These are phyloP conservation scores for Platanus orientalis DNA, from an alignment of 164 flowering plant genomes.

Conservation along the genomic window DNA sequence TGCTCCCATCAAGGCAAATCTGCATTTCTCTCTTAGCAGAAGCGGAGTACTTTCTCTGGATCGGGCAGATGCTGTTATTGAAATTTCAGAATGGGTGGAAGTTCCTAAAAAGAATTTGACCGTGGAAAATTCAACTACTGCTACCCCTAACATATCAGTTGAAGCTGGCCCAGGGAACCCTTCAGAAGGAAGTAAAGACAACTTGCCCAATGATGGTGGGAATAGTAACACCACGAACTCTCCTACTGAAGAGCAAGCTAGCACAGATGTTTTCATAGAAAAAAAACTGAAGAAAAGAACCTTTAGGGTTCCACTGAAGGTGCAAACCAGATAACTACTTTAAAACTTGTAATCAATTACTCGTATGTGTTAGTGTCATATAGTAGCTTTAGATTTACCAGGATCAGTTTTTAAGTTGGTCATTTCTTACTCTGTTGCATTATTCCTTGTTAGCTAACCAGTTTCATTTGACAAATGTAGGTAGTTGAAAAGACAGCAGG, in stretches of 20 bases:
- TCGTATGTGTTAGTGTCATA: no score
- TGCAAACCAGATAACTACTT: no score
- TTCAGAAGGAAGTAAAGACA: conserved; percentile 44
- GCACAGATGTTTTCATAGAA: conserved; percentile 47
- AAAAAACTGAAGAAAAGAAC: conserved; percentile 89
- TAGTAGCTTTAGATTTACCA: background rate
- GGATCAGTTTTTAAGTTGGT: background rate
- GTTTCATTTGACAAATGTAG: conserved; percentile 30
- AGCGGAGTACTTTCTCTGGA: conserved; percentile 84
- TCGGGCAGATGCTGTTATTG: conserved; percentile 89
- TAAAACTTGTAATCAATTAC: background rate
- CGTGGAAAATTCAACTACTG: conserved; percentile 54
- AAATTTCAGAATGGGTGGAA: conserved; percentile 95
- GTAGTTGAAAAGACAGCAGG: conserved; percentile 73
- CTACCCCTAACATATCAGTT: conserved; percentile 41
- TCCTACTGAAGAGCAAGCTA: conserved; percentile 34
- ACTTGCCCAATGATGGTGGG: conserved; percentile 31
- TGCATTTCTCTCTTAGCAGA: conserved; percentile 92
- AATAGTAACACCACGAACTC: conserved; percentile 28
- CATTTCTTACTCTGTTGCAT: background rate
- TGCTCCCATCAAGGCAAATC: conserved; percentile 85
- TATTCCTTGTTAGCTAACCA: background rate
- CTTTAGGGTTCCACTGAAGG: conserved; percentile 90
- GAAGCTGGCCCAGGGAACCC: conserved; percentile 40
- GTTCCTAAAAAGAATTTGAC: conserved; percentile 79